Evolutionary conservation across 352 stramenopile species (phyloP).

Genomic region (Pythium plurisporium): DNA sequence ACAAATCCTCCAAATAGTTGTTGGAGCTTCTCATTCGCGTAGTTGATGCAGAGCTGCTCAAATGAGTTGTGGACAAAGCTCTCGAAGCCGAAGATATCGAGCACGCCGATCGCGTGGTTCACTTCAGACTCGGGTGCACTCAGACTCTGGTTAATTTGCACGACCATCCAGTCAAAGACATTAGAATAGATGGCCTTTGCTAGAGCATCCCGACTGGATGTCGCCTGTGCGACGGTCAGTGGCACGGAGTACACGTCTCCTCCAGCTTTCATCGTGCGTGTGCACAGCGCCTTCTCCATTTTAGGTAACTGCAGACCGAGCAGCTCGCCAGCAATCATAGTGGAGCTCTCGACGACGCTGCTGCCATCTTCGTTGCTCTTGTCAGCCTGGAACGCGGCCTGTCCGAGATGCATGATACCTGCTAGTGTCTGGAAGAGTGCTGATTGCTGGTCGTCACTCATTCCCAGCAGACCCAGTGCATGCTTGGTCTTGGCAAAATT

Average conservation of each 20-base stretch:
- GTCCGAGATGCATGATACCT: conserved; percentile 94
- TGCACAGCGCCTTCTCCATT: conserved; percentile 91
- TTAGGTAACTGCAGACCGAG: conserved; percentile 50
- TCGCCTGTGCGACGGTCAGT: conserved; percentile 36
- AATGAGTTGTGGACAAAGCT: conserved; percentile 95
- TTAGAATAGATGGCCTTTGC: conserved; percentile 93
- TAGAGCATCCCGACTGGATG: conserved; percentile 75
- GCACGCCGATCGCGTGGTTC: conserved; percentile 90
- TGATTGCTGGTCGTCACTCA: conserved; percentile 80
- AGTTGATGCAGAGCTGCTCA: conserved; percentile 88
- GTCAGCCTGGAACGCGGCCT: conserved; percentile 83
- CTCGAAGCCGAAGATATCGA: conserved; percentile 99
- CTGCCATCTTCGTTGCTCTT: conserved; percentile 40
- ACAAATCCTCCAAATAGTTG: conserved; percentile 79
- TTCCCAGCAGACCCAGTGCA: conserved; percentile 74
- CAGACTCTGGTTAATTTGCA: conserved; percentile 90
- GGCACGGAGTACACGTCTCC: conserved; percentile 49
- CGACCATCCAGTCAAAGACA: conserved; percentile 92
- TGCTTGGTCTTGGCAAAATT: conserved; percentile 74
- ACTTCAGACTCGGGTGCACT: too few relatives aligned
- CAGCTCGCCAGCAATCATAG: conserved; percentile 44
- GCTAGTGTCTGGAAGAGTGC: conserved; percentile 90
- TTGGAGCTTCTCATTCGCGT: conserved; percentile 86
- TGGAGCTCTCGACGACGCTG: conserved; percentile 46
- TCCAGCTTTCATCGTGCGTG: conserved; percentile 79